Percentiles rank a stretch among this genome's conserved stretches.
Evolutionary conservation across 1,284 basidiomycete species (phyloP).

Genomic region (Puccinia brachypodii): DNA sequence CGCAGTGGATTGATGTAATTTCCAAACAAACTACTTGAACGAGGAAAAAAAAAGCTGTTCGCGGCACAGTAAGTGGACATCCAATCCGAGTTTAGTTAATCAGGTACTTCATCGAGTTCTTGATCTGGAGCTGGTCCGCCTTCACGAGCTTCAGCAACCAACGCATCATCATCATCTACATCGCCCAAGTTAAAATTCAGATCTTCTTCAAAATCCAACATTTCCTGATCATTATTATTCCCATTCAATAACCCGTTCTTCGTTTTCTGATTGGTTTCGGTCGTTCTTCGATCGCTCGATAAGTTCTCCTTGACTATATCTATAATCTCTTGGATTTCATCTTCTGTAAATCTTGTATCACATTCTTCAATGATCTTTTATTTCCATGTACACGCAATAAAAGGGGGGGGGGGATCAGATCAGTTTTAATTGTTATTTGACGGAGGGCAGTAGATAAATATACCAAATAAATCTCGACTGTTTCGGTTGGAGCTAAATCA

Average conservation of each 20-base stretch:
- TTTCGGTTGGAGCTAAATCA: constrained; percentile 40
- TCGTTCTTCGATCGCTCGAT: not conserved
- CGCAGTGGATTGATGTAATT: no score
- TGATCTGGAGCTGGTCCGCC: constrained; percentile 36
- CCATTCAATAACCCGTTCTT: not conserved
- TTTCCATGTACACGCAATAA: not conserved
- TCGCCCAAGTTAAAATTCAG: constrained; percentile 33
- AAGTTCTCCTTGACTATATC: constrained; percentile 20
- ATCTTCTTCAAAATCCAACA: not conserved
- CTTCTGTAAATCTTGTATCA: constrained; percentile 40
- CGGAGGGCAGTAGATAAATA: not conserved
- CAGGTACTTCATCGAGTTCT: constrained; percentile 45
- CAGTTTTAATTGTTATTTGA: not conserved
- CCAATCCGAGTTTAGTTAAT: no score
- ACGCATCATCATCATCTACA: constrained; percentile 43
- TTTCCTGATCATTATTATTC: not conserved
- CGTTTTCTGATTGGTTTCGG: not conserved
- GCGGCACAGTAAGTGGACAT: no score
- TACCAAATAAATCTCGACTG: constrained; percentile 44
- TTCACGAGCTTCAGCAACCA: constrained; percentile 40
- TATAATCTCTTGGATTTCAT: constrained; percentile 40
- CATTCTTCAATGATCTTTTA: constrained; percentile 47
- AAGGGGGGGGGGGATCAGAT: not conserved
- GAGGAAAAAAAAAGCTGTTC: no score
- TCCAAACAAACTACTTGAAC: no score